Conservation (phyloP, 306 rosid genomes). For the Quercus mongolica region DNA sequence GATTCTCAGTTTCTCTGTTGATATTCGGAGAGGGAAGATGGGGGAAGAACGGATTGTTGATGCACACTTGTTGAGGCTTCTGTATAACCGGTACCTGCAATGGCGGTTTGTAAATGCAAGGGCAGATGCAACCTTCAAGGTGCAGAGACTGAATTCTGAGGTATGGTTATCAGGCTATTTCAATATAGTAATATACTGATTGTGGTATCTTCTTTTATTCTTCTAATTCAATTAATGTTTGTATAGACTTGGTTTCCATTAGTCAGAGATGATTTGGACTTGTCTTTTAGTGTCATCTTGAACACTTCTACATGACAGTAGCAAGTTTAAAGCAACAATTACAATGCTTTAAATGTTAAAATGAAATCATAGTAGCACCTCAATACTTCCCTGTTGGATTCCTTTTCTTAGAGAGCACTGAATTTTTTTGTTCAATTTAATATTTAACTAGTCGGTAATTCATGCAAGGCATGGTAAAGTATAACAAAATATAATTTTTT, state of each 20-base stretch:
- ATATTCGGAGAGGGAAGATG: conserved; percentile 89
- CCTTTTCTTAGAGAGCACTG: neutral
- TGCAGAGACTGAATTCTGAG: conserved; percentile 83
- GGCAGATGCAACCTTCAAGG: conserved; percentile 85
- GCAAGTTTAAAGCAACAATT: neutral
- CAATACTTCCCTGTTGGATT: neutral
- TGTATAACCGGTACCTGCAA: conserved; percentile 81
- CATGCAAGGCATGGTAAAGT: no score
- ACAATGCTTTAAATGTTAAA: neutral
- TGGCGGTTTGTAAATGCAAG: conserved; percentile 99
- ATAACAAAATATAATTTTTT: no score
- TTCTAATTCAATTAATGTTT: neutral
- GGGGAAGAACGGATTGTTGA: conserved; percentile 91
- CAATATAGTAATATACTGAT: neutral
- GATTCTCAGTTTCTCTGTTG: conserved; percentile 86
- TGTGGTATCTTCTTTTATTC: conserved; percentile 4
- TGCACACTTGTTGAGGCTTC: conserved; percentile 91
- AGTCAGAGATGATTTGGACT: no score
- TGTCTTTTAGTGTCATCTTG: neutral
- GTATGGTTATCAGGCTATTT: conserved; percentile 38
- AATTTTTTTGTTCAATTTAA: neutral
- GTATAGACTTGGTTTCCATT: neutral
- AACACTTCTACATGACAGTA: neutral
- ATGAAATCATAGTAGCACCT: neutral
- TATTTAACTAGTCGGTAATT: neutral